Base-by-base conservation (phyloP, 1,139 yeast genomes). In the Zhuliangozyma blackwelliae region DNA sequence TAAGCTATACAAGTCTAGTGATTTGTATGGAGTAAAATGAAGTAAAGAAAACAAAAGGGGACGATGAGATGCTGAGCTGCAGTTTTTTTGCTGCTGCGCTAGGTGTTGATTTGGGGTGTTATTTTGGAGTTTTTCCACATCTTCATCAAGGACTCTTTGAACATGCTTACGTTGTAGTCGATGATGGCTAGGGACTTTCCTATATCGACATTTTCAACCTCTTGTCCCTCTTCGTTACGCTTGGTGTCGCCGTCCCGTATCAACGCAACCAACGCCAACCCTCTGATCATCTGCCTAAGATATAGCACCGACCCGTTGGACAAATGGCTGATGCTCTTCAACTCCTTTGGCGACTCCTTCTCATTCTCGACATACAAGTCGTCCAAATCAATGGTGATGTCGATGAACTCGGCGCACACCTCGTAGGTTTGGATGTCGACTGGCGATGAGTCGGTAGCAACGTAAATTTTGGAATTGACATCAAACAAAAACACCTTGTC, bases 371-470 rank as follows among this genome's bases (percentile, higher is more conserved):
- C 76, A 49, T 83, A 83, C 34, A 84, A 59, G 38, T 83, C 85
- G 49, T 88, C 94, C 44, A 92, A 65, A 54, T 92, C 97, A 28
- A 89, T 82, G 3, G 97, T 83, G 13, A 92, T 94, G 57, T 92
- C 98, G 38, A 92, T 90, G 53, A 90, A 92, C 54, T 92, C 98
- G 1, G 97, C 95, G 60, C 98, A 92, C 2, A 90, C 95, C 58
- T 92, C 97, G 57, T 92, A 92, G 0, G 95, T 86, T 52, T 89
- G 96, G 25, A 89, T 86, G 60, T 92, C 97, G 25, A 90, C 96
- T 0, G 97, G 97, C 2, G 92, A 81, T 0, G 96, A 85, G 58
- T 92, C 98, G 0, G 97, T 92, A 3, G 97, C 97, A 32, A 92
- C 90, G 56, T 92, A 92, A 25, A 92, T 86, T 59, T 92, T 92